phyloP scores from a whole-genome alignment of 2,329 filamentous ascomycete genomes.

The Calonectria henricotiae region DNA sequence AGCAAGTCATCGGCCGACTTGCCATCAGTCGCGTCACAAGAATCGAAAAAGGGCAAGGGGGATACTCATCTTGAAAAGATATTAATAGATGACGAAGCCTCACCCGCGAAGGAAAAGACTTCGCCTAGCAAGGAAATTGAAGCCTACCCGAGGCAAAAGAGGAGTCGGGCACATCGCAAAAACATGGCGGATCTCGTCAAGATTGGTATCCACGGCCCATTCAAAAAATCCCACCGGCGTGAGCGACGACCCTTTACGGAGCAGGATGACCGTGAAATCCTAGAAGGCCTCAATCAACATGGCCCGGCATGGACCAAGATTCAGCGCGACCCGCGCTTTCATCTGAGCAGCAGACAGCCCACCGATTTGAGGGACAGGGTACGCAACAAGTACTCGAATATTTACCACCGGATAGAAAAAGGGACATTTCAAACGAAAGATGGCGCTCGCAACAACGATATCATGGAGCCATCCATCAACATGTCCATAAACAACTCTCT shows the following conservation, averaged over 20 bases:
- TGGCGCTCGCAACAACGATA: conserved; percentile 58
- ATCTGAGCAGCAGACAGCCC: conserved; percentile 73
- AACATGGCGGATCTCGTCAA: conserved; percentile 71
- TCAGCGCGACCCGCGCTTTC: conserved; percentile 72
- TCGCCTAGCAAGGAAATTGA: conserved; percentile 55
- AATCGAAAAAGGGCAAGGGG: conserved; percentile 62
- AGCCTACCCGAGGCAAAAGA: conserved; percentile 62
- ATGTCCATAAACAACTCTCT: conserved; percentile 67
- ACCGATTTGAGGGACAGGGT: conserved; percentile 77
- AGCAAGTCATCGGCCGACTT: conserved; percentile 53
- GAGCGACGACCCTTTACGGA: conserved; percentile 75
- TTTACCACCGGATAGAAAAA: conserved; percentile 73
- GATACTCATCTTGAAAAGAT: conserved; percentile 72
- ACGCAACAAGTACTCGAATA: conserved; percentile 75
- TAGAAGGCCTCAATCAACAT: conserved; percentile 73
- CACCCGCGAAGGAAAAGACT: conserved; percentile 52
- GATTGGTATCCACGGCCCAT: conserved; percentile 75
- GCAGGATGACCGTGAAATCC: conserved; percentile 75
- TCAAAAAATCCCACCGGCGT: conserved; percentile 74
- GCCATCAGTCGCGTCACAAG: conserved; percentile 45
- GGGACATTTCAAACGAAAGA: conserved; percentile 66
- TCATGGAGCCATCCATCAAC: conserved; percentile 69
- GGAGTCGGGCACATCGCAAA: conserved; percentile 70
- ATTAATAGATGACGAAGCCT: conserved; percentile 65
- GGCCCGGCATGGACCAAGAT: conserved; percentile 79